Conservation (phyloP, 345 rosid species). For the Laguncularia racemosa region DNA sequence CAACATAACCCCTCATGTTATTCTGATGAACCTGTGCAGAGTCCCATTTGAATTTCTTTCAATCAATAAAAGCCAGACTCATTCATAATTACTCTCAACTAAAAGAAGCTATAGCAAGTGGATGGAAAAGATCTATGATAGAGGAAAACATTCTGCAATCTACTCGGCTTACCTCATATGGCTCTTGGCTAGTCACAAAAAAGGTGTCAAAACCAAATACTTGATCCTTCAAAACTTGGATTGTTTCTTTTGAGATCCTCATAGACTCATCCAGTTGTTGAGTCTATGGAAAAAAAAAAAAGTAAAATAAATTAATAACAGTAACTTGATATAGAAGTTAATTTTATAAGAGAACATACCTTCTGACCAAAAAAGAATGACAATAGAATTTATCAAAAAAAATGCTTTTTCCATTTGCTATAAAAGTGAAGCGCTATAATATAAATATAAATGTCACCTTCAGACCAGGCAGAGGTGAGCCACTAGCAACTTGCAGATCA, state of each 20-base stretch:
- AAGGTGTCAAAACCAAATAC: constrained; percentile 94
- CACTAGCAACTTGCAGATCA: constrained; percentile 56
- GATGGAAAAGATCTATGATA: constrained; percentile 1
- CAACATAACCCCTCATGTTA: background rate
- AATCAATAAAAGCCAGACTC: too few species aligned
- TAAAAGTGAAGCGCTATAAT: background rate
- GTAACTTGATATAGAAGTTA: too few species aligned
- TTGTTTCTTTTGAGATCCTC: constrained; percentile 77
- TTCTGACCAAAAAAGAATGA: too few species aligned
- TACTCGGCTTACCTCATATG: constrained; percentile 67
- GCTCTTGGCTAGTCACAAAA: constrained; percentile 94
- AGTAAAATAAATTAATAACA: too few species aligned
- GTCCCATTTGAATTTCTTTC: too few species aligned
- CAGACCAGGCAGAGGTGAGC: constrained; percentile 96
- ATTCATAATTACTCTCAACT: background rate
- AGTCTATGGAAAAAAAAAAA: constrained; percentile 42
- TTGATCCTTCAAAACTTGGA: constrained; percentile 79
- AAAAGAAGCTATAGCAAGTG: background rate
- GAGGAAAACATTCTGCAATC: background rate
- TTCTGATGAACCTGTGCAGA: background rate
- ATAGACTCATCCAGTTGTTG: constrained; percentile 65
- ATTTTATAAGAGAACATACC: constrained; percentile 1
- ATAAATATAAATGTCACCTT: constrained; percentile 45
- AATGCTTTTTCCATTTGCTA: background rate
- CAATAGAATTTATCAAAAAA: constrained; percentile 1